These are phyloP conservation scores for Polygonum aviculare DNA, from an alignment of 148 eudicot species.

Conservation along the genomic window DNA sequence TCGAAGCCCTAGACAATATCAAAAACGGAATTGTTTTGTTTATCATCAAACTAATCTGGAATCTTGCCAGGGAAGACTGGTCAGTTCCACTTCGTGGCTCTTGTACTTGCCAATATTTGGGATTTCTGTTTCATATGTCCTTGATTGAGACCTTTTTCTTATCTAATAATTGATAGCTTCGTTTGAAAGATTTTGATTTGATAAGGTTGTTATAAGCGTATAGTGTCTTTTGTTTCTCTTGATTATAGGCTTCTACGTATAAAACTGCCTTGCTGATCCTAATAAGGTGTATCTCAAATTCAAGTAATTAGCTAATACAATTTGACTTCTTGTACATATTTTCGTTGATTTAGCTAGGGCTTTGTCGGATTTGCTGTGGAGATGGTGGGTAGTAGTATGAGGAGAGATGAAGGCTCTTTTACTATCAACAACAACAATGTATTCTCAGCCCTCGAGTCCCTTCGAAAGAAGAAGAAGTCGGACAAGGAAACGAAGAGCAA, in stretches of 20 bases:
- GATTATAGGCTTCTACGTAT: background rate
- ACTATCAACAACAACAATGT: slow-evolving; percentile 63
- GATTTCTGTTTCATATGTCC: background rate
- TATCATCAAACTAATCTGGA: background rate
- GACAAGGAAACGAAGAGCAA: slow-evolving; percentile 55
- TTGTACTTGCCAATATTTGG: no score
- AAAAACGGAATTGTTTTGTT: background rate
- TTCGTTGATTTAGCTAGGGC: background rate
- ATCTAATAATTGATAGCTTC: background rate
- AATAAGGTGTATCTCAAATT: background rate
- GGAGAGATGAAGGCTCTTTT: slow-evolving; percentile 46
- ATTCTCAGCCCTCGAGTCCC: slow-evolving; percentile 75
- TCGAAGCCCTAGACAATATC: background rate
- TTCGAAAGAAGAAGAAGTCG: slow-evolving; percentile 77
- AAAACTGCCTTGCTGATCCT: background rate
- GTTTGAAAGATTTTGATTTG: background rate
- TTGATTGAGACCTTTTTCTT: background rate
- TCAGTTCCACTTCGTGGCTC: background rate
- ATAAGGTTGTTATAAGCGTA: no score
- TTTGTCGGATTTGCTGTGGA: background rate
- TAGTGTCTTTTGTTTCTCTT: background rate
- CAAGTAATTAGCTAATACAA: background rate
- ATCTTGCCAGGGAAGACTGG: background rate
- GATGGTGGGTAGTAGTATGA: slow-evolving; percentile 62
- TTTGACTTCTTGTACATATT: background rate